phyloP scores from a whole-genome alignment of 345 rosid genomes.

The Erodium maritimum region DNA sequence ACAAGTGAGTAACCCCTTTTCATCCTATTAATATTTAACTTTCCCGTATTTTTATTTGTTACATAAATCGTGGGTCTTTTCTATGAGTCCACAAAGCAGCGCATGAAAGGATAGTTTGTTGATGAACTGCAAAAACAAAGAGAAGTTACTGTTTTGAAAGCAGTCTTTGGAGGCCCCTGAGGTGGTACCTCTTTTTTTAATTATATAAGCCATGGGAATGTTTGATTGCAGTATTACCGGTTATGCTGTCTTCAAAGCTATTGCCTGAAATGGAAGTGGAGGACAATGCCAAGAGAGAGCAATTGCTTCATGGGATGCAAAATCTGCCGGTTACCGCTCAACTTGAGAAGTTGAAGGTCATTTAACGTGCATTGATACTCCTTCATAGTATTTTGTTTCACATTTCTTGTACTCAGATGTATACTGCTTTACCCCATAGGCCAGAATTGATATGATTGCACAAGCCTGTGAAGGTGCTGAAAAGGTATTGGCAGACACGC shows the following conservation, averaged over 20 bases:
- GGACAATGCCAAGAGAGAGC: slow-evolving; percentile 73
- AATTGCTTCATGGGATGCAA: slow-evolving; percentile 81
- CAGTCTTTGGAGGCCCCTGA: not conserved
- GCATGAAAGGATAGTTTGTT: too few relatives aligned
- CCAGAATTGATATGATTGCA: slow-evolving; percentile 74
- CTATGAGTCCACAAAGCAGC: not conserved
- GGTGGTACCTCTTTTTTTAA: not conserved
- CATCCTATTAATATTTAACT: not conserved
- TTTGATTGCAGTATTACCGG: slow-evolving; percentile 60
- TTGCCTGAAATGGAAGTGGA: slow-evolving; percentile 90
- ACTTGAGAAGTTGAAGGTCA: slow-evolving; percentile 70
- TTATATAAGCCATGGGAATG: not conserved
- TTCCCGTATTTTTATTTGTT: not conserved
- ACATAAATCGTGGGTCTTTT: not conserved
- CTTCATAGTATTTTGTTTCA: not conserved
- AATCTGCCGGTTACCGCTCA: slow-evolving; percentile 57
- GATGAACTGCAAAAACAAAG: not conserved
- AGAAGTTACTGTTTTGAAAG: not conserved
- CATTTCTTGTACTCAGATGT: slow-evolving; percentile 1
- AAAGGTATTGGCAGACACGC: slow-evolving; percentile 70
- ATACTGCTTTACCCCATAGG: slow-evolving; percentile 26
- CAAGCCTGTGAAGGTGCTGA: slow-evolving; percentile 94
- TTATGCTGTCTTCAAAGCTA: slow-evolving; percentile 88
- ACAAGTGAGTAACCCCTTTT: slow-evolving; percentile 40
- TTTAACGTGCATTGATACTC: slow-evolving; percentile 1